Evolutionary conservation across 371 early-diverging fungal genomes (phyloP), one percentile per base, ranked within the genome.

Genomic region (Mortierella sp.): DNA sequence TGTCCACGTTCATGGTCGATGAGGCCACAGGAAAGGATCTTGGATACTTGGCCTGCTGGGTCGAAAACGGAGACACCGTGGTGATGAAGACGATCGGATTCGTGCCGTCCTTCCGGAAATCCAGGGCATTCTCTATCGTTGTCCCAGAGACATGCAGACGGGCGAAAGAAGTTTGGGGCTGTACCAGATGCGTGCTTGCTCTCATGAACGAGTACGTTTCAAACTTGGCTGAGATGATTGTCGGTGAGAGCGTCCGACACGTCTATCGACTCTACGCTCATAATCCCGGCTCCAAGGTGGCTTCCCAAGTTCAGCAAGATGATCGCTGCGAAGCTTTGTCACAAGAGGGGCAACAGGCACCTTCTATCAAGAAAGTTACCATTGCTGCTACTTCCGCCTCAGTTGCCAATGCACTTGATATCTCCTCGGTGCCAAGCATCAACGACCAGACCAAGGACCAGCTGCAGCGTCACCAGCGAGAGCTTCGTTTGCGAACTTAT

Each of bases 1-100:
- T 76, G 46, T 76, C 77, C 0, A 48, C 65, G 2, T 65, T 76
- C 28, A 41, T 76, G 12, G 66, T 69, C 3, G 62, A 76, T 16
- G 6, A 45, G 4, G 37, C 14, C n/a, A 69, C 65, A 4, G 77
- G 77, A 7, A 28, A 65, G 31, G 77, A 69, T 47, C 29, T 65
- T 17, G 77, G 77, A 4, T 76, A 69, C 44, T 3, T 76, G 31
- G 69, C 66, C 25, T 52, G 58, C 48, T 76, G 77, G 77, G 54
- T 68, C 10, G 77, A 76, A 34, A 44, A 58, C 47, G 10, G 55
- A 12, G 60, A 65, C 14, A 68, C 76, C 0, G 27, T 76, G 29
- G 62, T 76, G 24, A 6, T 76, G 39, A 76, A 76, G 47, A 76
- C 77, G 7, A 37, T 62, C 2, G 77, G 77, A 2, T 64, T 65